phyloP scores from a whole-genome alignment of 768 basidiomycete genomes.

The Kwoniella sp. region DNA sequence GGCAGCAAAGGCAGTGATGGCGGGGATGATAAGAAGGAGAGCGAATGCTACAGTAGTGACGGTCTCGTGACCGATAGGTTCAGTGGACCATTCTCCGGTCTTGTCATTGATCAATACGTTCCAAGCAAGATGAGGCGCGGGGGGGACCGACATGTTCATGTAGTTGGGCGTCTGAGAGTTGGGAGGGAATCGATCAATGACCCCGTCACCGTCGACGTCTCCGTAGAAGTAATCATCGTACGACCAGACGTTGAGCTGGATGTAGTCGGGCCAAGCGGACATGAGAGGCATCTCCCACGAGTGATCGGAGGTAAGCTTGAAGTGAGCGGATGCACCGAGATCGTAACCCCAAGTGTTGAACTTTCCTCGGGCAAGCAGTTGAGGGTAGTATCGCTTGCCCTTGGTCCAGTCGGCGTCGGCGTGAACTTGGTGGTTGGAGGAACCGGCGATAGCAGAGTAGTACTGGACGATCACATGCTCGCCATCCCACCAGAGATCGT shows the following conservation, averaged over 20 bases:
- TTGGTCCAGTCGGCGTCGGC: conserved; percentile 69
- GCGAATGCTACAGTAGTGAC: conserved; percentile 87
- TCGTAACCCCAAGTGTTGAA: conserved; percentile 95
- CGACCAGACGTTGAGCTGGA: conserved; percentile 87
- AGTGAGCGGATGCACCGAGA: conserved; percentile 70
- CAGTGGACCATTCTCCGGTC: conserved; percentile 72
- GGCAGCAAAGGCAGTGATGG: conserved; percentile 80
- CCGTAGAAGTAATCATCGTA: conserved; percentile 93
- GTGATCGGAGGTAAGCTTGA: conserved; percentile 65
- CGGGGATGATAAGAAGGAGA: conserved; percentile 75
- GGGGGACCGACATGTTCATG: conserved; percentile 88
- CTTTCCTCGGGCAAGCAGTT: conserved; percentile 80
- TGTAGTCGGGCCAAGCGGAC: conserved; percentile 83
- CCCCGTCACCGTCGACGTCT: conserved; percentile 80
- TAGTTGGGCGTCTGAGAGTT: conserved; percentile 75
- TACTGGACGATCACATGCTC: conserved; percentile 89
- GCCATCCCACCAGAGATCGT: conserved; percentile 72
- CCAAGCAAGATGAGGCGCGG: conserved; percentile 85
- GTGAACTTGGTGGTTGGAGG: conserved; percentile 71
- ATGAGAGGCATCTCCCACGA: conserved; percentile 68
- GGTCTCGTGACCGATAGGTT: conserved; percentile 77
- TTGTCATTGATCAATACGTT: conserved; percentile 76
- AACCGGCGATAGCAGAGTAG: conserved; percentile 71
- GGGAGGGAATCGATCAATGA: conserved; percentile 87
- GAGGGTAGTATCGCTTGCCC: conserved; percentile 72